Evolutionary conservation across 176 grass and related monocot species (phyloP).

Genomic region (Miscanthus lutarioriparius): DNA sequence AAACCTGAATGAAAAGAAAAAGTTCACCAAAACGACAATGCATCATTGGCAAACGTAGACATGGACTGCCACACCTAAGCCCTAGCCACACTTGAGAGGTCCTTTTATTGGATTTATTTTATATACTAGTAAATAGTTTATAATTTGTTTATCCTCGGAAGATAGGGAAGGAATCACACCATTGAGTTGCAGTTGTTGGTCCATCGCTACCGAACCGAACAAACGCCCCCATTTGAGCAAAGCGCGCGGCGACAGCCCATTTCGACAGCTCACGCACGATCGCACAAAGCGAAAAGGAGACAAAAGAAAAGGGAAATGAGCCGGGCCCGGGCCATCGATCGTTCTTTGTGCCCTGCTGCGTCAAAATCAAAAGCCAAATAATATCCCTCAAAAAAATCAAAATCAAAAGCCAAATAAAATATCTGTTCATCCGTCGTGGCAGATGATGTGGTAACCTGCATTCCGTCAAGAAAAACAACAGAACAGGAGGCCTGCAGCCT

Average conservation of each 20-base stretch:
- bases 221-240: not conserved
- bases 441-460: no score
- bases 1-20: not conserved
- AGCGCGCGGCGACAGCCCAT: conserved; percentile 18
- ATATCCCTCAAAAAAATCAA: no score
- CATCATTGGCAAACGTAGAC: not conserved
- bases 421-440: no score
- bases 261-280: conserved; percentile 23
- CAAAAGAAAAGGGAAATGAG: not conserved
- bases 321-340: not conserved
- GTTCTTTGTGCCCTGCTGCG: not conserved
- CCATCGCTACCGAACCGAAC: conserved; percentile 19
- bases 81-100: not conserved
- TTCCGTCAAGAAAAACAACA: no score
- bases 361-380: not conserved
- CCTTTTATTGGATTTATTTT: not conserved
- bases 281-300: not conserved
- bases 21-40: not conserved
- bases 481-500: not conserved
- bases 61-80: not conserved
- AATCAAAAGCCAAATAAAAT: not conserved
- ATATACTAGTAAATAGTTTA: not conserved
- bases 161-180: not conserved
- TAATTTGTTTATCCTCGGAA: not conserved
- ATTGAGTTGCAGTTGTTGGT: conserved; percentile 4